Base-by-base conservation (phyloP, 352 stramenopile genomes). In the Globisporangium uncinulatum region DNA sequence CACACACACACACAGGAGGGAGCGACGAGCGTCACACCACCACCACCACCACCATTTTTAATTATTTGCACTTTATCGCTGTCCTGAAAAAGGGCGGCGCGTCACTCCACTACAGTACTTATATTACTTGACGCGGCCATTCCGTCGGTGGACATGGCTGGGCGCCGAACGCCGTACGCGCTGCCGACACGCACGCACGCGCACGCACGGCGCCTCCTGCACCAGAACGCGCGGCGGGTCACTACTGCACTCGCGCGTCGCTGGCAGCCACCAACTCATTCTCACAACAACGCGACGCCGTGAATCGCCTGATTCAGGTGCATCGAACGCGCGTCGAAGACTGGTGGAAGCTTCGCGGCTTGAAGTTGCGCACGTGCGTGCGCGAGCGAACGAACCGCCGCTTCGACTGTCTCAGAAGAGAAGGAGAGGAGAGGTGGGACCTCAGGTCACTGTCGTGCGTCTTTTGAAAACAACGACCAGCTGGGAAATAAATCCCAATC, bases 341-440 rank as follows among this genome's bases (percentile, higher is more conserved):
- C n/a, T 10, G 9, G 43, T 14, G n/a, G 43, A 48, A 48, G 43
- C 43, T 48, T 48, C 43, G n/a, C n/a, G 6, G 9, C 43, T 48
- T 48, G 43, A 48, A 48, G 43, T 48, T 48, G 43, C 43, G 8
- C 19, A n/a, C 43, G 19, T 31, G 43, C 43, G 43, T 48, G 43
- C 43, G 43, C 43, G 43, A 17, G 19, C 42, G n/a, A 47, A 29
- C 24, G 24, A 29, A 29, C 15, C 41, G 43, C 19, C 43, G 43
- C 43, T 48, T 48, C 43, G 43, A 48, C 43, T 48, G 43, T 48
- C 19, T 37, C 48, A 29, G 24, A 29, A 4, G 24, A 29, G 24
- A 29, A 29, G 24, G 24, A 29, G 24, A 60, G n/a, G 11, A n/a
- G 13, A 20, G 39, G 45, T 50, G 45, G 45, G 45, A 50, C 24